phyloP scores from a whole-genome alignment of 2,329 filamentous ascomycete genomes.

The Xylariales sp. region DNA sequence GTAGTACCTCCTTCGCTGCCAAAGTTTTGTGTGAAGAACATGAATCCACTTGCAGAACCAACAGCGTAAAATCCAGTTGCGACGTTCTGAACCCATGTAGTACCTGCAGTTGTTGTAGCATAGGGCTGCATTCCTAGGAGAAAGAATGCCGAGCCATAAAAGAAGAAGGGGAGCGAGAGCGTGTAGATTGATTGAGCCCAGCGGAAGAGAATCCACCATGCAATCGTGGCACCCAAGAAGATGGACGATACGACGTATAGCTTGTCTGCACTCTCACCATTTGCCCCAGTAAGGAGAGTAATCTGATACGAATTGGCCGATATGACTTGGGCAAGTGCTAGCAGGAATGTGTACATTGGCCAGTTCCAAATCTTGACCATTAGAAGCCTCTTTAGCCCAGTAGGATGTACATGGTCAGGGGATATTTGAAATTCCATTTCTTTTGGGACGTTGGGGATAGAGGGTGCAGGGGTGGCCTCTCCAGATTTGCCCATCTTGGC shows the following conservation, averaged over 20 bases:
- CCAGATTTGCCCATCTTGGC: conserved; percentile 46
- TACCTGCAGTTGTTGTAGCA: conserved; percentile 31
- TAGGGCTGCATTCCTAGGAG: conserved; percentile 61
- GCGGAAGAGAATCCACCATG: conserved; percentile 63
- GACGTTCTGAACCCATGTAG: conserved; percentile 51
- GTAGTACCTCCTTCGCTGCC: conserved; percentile 58
- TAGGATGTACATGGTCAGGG: conserved; percentile 51
- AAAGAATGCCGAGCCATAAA: conserved; percentile 60
- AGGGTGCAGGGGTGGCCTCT: not conserved
- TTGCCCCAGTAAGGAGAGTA: conserved; percentile 60
- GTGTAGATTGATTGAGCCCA: conserved; percentile 51
- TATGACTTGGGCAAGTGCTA: conserved; percentile 54
- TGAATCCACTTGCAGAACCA: conserved; percentile 57
- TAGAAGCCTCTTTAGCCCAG: conserved; percentile 38
- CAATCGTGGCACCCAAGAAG: conserved; percentile 51
- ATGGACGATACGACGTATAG: conserved; percentile 57
- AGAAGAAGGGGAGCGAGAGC: conserved; percentile 56
- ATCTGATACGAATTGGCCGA: conserved; percentile 66
- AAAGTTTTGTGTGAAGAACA: conserved; percentile 66
- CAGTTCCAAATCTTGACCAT: conserved; percentile 57
- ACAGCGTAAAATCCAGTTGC: conserved; percentile 59
- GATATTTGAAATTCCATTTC: conserved; percentile 56
- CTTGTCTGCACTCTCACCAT: conserved; percentile 53
- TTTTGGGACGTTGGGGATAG: conserved; percentile 13
- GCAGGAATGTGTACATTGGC: conserved; percentile 58